Percentiles rank a stretch among this genome's conserved stretches.
Evolutionary conservation across 371 early-diverging fungal genomes (phyloP).

Genomic region (Chytridium lagenaria): DNA sequence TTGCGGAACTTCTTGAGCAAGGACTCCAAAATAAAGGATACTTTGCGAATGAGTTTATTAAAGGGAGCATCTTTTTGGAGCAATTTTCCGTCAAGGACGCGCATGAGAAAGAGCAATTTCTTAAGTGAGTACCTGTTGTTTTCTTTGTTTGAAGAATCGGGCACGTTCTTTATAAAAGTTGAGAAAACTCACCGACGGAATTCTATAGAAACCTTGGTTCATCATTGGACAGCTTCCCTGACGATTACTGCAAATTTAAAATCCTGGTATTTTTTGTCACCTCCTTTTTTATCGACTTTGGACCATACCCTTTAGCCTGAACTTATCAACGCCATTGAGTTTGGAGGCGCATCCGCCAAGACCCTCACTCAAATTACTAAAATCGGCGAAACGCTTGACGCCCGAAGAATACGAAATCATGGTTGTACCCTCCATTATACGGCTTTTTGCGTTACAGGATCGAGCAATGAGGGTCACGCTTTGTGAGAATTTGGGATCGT

Average conservation of each 20-base stretch:
- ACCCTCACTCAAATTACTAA: constrained; percentile 83
- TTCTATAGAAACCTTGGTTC: constrained; percentile 58
- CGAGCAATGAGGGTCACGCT: constrained; percentile 85
- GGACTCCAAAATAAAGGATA: constrained; percentile 68
- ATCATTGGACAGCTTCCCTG: constrained; percentile 74
- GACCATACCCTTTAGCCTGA: constrained; percentile 72
- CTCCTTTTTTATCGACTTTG: not conserved
- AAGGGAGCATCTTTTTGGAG: constrained; percentile 80
- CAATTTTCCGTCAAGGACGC: constrained; percentile 87
- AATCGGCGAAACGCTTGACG: constrained; percentile 75
- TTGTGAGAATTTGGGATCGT: constrained; percentile 77
- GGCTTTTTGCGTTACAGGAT: constrained; percentile 89
- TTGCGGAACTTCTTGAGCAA: constrained; percentile 72
- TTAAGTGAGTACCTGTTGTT: constrained; percentile 54
- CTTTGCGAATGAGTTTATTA: constrained; percentile 80
- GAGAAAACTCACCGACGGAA: too few species aligned
- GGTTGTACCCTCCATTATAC: constrained; percentile 76
- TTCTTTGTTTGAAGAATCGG: too few species aligned
- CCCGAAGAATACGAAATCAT: constrained; percentile 74
- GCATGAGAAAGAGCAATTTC: constrained; percentile 77
- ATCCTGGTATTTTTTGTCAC: constrained; percentile 34
- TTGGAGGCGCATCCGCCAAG: constrained; percentile 88
- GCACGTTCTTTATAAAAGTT: too few species aligned
- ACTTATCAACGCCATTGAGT: constrained; percentile 87
- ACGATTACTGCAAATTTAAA: constrained; percentile 85